Evolutionary conservation across 192 early-diverging fungal species (phyloP).

Genomic region (Hyaloraphidium curvatum): DNA sequence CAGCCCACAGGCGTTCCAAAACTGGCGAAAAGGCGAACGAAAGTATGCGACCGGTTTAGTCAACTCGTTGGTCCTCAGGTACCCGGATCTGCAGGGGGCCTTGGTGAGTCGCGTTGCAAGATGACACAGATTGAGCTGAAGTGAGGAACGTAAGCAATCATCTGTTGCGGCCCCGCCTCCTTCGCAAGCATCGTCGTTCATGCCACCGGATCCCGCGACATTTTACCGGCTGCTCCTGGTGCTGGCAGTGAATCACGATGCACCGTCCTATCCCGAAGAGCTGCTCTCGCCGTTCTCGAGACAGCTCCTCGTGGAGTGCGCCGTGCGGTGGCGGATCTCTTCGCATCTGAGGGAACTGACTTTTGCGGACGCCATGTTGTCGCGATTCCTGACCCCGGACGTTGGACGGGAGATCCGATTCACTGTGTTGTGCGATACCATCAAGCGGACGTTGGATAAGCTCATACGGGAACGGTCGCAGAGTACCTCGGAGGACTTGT

Average conservation of each 20-base stretch:
- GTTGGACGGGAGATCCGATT: not conserved
- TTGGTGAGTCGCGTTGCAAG: too few relatives aligned
- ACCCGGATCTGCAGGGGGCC: too few relatives aligned
- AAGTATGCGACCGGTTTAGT: too few relatives aligned
- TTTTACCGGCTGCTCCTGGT: not conserved
- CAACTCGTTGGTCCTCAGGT: too few relatives aligned
- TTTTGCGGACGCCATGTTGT: not conserved
- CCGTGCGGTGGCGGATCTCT: not conserved
- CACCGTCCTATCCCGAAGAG: not conserved
- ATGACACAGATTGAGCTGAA: too few relatives aligned
- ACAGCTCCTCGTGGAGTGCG: not conserved
- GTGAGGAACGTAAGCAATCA: too few relatives aligned
- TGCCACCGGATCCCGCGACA: not conserved
- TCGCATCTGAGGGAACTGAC: not conserved
- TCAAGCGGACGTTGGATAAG: not conserved
- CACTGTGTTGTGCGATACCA: not conserved
- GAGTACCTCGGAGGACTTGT: not conserved
- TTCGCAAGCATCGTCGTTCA: not conserved
- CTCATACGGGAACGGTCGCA: not conserved
- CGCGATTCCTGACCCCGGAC: not conserved
- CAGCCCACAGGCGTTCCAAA: too few relatives aligned
- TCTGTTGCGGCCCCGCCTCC: too few relatives aligned
- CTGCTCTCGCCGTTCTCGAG: not conserved
- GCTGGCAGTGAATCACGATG: not conserved
- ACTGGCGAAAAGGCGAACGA: too few relatives aligned